Conservation (phyloP, 805 yeast genomes). For the Barnettozyma pratensis region DNA sequence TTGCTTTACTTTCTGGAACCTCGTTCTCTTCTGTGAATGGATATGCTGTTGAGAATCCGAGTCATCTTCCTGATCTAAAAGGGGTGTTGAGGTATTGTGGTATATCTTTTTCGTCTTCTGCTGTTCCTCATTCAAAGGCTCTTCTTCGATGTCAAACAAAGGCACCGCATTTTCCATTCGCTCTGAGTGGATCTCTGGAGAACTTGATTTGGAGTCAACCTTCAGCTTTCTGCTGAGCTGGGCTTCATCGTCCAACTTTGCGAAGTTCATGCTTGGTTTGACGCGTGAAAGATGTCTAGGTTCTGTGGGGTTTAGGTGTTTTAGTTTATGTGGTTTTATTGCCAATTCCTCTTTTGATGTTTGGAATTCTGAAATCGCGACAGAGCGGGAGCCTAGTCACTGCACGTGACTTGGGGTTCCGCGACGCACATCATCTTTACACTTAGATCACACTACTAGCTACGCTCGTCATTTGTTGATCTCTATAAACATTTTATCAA, state of each 20-base stretch:
- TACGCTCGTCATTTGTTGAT: too few species aligned
- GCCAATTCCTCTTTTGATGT: too few species aligned
- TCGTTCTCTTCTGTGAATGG: neutral
- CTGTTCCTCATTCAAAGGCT: neutral
- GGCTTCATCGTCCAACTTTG: slow-evolving; percentile 15
- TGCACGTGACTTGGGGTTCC: too few species aligned
- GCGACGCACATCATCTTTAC: too few species aligned
- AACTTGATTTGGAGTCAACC: neutral
- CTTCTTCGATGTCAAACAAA: neutral
- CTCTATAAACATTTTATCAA: too few species aligned
- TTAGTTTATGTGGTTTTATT: neutral
- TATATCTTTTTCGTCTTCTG: neutral
- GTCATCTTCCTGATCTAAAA: neutral
- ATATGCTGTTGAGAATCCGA: neutral
- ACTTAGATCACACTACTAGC: too few species aligned
- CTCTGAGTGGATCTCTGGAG: neutral
- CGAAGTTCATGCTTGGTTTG: slow-evolving; percentile 15
- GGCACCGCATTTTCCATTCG: neutral
- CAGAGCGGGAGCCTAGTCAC: too few species aligned
- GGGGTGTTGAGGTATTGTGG: neutral
- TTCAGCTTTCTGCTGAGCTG: neutral
- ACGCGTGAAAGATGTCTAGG: neutral
- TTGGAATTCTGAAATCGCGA: too few species aligned
- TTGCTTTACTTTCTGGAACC: slow-evolving; percentile 7
- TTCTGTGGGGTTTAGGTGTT: neutral